Percentiles rank a stretch among this genome's conserved stretches.
Evolutionary conservation across 805 yeast species (phyloP).

Genomic region (Zygosaccharomyces bisporus): DNA sequence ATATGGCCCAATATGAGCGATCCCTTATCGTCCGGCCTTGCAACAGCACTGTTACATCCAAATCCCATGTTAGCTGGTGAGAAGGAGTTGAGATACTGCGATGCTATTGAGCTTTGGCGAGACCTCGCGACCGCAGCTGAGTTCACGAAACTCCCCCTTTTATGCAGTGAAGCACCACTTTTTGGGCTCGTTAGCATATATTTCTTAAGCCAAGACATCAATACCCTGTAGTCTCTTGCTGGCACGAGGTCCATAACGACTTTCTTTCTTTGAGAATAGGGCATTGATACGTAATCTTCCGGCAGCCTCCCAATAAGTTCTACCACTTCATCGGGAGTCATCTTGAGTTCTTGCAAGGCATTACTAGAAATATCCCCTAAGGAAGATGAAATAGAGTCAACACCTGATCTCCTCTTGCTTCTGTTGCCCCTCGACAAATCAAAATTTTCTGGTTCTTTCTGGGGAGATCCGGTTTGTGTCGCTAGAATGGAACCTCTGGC

Average conservation of each 20-base stretch:
- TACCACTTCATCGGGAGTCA: conserved; percentile 32
- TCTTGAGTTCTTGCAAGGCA: conserved; percentile 16
- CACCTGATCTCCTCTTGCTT: not conserved
- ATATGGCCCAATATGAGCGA: conserved; percentile 57
- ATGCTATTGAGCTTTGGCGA: conserved; percentile 34
- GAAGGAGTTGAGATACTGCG: conserved; percentile 34
- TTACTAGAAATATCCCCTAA: conserved; percentile 17
- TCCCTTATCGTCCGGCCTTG: conserved; percentile 57
- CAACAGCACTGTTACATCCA: conserved; percentile 12
- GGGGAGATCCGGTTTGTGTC: conserved; percentile 14
- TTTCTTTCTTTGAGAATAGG: conserved; percentile 58
- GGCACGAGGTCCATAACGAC: conserved; percentile 38
- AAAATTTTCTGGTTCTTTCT: conserved; percentile 3
- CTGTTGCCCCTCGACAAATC: not conserved
- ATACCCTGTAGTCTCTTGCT: conserved; percentile 34
- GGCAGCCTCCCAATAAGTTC: conserved; percentile 42
- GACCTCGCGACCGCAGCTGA: conserved; percentile 15
- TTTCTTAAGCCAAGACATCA: conserved; percentile 32
- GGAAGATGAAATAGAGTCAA: conserved; percentile 21
- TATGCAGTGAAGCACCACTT: conserved; percentile 25
- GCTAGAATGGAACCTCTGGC: conserved; percentile 11
- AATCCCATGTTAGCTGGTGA: conserved; percentile 30
- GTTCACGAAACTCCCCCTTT: conserved; percentile 6
- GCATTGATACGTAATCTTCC: conserved; percentile 49
- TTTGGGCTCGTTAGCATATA: conserved; percentile 24